These are phyloP conservation scores for Durotheca rogersii DNA, from an alignment of 495 filamentous ascomycete species.

Conservation along the genomic window DNA sequence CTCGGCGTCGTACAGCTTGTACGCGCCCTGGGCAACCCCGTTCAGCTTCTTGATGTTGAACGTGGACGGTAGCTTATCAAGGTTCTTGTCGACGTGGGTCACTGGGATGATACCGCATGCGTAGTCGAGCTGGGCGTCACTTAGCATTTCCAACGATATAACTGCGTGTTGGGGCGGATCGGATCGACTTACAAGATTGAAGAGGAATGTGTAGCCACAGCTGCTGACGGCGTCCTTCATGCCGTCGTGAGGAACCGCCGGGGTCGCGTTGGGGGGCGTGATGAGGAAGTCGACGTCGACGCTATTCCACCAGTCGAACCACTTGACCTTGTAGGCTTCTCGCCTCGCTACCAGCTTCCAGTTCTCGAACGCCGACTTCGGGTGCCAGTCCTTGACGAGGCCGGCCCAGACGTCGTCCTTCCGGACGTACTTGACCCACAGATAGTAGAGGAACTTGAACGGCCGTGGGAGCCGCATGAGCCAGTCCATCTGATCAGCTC, in stretches of 20 bases:
- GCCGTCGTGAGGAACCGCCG: conserved; percentile 81
- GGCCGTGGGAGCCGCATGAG: conserved; percentile 73
- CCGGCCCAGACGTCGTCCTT: conserved; percentile 76
- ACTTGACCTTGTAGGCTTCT: conserved; percentile 73
- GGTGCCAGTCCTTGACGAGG: conserved; percentile 68
- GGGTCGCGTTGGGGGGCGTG: conserved; percentile 84
- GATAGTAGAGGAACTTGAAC: conserved; percentile 82
- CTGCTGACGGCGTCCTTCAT: conserved; percentile 85
- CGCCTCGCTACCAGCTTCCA: conserved; percentile 78
- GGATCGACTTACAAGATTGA: conserved; percentile 66
- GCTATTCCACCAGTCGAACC: conserved; percentile 81
- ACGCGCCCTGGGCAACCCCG: conserved; percentile 77
- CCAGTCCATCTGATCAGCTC: conserved; percentile 69
- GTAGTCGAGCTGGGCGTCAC: conserved; percentile 92
- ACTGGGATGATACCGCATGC: conserved; percentile 82
- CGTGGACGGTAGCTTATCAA: conserved; percentile 62
- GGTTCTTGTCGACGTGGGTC: conserved; percentile 71
- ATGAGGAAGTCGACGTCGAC: conserved; percentile 75
- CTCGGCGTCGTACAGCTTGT: conserved; percentile 80
- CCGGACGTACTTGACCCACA: conserved; percentile 81
- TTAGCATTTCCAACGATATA: too few species aligned
- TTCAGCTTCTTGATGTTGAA: conserved; percentile 67
- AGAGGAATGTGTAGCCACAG: conserved; percentile 95
- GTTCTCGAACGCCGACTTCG: conserved; percentile 69
- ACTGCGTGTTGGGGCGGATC: too few species aligned